Base-by-base conservation (phyloP, 169 alveolate species). In the Eimeria praecox region DNA sequence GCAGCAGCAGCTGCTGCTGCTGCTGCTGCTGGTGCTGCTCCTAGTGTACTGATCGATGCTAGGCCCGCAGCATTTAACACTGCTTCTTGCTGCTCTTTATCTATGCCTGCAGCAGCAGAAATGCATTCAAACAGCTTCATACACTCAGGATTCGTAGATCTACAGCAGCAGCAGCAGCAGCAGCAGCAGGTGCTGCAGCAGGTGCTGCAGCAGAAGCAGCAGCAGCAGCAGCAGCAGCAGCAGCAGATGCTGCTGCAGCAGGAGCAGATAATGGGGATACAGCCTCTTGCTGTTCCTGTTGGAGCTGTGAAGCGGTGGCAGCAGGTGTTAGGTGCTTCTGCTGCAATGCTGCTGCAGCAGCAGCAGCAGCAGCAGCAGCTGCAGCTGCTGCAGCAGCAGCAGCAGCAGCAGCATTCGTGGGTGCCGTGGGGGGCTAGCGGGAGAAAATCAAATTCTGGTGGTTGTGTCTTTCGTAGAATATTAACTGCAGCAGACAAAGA, bases 1-100 rank as follows among this genome's bases (percentile, higher is more conserved):
- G 85, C 85, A 64, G 77, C 77, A 64, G 77, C 42, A 64, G 42
- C 77, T 38, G 88, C 22, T n/a, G n/a, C n/a, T n/a, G n/a, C n/a
- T n/a, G n/a, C n/a, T n/a, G n/a, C n/a, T n/a, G n/a, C n/a, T n/a
- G n/a, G n/a, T n/a, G n/a, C n/a, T n/a, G n/a, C n/a, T n/a, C n/a
- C n/a, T 16, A 22, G 75, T 64, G 75, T 64, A 8, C 33, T 64
- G 24, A 22, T 64, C 16, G 75, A 64, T 64, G 75, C 75, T 0
- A 22, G 33, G 0, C 40, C 27, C 18, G 33, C 75, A 64, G 75
- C 75, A 64, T 8, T 33, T 9, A 8, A 27, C 18, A 20, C 75
- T 9, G 33, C 75, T n/a, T 8, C 27, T 16, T 64, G 59, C 20
- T 49, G 20, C 59, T 49, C 59, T 12, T 49, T 5, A 12, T 12